A percentile compares a stretch with the other conserved stretches of the same genome.
Conservation (phyloP, 352 stramenopile genomes). For the Blastocystis sp. region DNA sequence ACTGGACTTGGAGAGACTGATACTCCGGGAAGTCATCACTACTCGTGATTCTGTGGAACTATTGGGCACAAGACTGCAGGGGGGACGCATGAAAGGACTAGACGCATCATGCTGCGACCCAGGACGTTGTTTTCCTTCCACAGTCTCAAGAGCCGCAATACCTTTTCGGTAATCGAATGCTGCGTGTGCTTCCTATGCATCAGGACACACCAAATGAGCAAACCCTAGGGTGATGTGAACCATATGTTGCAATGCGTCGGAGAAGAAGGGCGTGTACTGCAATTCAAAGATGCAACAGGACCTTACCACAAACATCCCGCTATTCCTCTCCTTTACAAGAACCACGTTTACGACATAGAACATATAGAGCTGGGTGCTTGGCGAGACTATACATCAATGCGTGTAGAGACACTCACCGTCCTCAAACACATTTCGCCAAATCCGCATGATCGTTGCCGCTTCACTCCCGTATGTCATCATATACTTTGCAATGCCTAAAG, state of each 20-base stretch:
- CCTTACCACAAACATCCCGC: conserved; percentile 6
- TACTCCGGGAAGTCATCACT: conserved; percentile 39
- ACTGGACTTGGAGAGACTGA: not conserved
- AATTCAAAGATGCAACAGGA: not conserved
- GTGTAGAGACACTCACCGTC: not conserved
- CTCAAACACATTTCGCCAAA: conserved; percentile 14
- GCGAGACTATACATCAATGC: not conserved
- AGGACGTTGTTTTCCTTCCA: conserved; percentile 53
- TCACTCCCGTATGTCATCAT: conserved; percentile 17
- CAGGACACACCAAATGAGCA: not conserved
- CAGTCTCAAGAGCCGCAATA: conserved; percentile 18
- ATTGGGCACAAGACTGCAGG: conserved; percentile 17
- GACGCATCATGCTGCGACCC: conserved; percentile 35
- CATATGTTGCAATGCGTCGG: conserved; percentile 12
- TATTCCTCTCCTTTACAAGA: conserved; percentile 20
- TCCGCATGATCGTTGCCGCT: not conserved
- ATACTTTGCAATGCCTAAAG: not conserved
- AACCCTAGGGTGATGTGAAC: conserved; percentile 15
- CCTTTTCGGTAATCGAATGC: conserved; percentile 1
- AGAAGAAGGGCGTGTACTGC: conserved; percentile 59
- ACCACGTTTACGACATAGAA: conserved; percentile 50
- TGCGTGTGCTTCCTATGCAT: conserved; percentile 2
- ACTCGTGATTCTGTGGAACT: not conserved
- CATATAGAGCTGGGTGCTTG: conserved; percentile 27
- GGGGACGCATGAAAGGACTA: conserved; percentile 34